phyloP scores from a whole-genome alignment of 805 yeast genomes.

The Candida nanaspora region DNA sequence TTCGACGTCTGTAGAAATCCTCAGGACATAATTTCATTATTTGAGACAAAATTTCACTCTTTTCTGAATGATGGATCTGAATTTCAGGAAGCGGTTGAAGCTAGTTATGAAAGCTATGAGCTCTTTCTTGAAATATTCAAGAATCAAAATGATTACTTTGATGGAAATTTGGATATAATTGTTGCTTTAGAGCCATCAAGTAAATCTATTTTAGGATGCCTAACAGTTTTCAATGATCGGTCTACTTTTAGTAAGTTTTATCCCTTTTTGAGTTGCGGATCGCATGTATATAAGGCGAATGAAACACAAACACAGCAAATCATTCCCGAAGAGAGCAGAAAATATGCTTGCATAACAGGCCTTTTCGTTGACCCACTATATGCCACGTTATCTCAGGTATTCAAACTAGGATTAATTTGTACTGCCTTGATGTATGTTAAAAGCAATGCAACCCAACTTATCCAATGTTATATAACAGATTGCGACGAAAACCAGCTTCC shows the following conservation, averaged over 20 bases:
- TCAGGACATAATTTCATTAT: background rate
- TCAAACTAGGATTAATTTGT: constrained; percentile 46
- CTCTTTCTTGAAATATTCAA: background rate
- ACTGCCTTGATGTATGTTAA: constrained; percentile 43
- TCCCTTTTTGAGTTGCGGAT: constrained; percentile 38
- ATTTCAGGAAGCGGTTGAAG: background rate
- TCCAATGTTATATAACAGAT: constrained; percentile 4
- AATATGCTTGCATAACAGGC: constrained; percentile 32
- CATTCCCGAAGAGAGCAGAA: constrained; percentile 23
- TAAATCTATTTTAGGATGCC: constrained; percentile 38
- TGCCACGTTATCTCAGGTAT: constrained; percentile 41
- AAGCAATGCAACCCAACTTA: constrained; percentile 12
- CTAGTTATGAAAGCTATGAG: background rate
- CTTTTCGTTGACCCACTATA: constrained; percentile 44
- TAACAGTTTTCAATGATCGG: constrained; percentile 34
- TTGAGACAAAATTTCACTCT: background rate
- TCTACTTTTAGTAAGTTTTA: constrained; percentile 35
- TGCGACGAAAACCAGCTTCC: constrained; percentile 5
- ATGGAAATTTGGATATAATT: constrained; percentile 36
- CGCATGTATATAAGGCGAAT: constrained; percentile 7
- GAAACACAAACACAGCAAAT: constrained; percentile 10
- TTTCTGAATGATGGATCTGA: constrained; percentile 24
- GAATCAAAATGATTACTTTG: background rate
- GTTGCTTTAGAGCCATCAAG: constrained; percentile 47
- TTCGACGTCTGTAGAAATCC: constrained; percentile 41